Evolutionary conservation across 2,329 filamentous ascomycete genomes (phyloP), one percentile per base, ranked within the genome.

Genomic region (Ceratocystis albifundus): DNA sequence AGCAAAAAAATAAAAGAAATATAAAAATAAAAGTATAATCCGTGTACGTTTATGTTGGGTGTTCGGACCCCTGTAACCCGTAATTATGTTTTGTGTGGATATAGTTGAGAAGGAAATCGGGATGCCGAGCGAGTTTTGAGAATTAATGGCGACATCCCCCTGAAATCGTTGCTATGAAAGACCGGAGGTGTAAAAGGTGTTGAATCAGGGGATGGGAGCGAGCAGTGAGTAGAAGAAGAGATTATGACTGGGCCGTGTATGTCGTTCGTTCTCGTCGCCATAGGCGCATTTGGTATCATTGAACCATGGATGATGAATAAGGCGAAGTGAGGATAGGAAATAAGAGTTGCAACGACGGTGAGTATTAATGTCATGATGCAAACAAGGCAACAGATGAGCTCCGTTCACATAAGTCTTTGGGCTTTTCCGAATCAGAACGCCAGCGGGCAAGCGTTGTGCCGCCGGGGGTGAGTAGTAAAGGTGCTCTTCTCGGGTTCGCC

Each of bases 341-440:
- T n/a, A 22, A 50, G n/a, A 22, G n/a, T 22, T 20, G 0, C 17
- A 55, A 15, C 20, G 25, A 5, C 7, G 10, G 10, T 22, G 46
- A 50, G 46, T 25, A 12, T 50, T 8, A 25, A 25, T 3, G n/a
- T 57, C 25, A 57, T 30, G 53, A 28, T 8, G 53, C 53, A 57
- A 57, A 57, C 20, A 57, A 30, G 12, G 53, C 53, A 57, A 57
- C 53, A 10, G 53, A 57, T 20, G 53, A 57, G 17, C 53, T 57
- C 7, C 53, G 53, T 30, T 57, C 53, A 28, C 53, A 57, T 6
- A 57, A n/a, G 20, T 57, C 53, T 57, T 30, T 76, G 69, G 76
- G 76, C 69, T 77, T 75, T 69, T 79, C 77, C 72, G 78, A 81
- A 66, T 77, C 77, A 67, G 80, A 74, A 41, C 81, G 76, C 64